Evolutionary conservation across 345 rosid genomes (phyloP).

Genomic region (Bruguiera sexangula): DNA sequence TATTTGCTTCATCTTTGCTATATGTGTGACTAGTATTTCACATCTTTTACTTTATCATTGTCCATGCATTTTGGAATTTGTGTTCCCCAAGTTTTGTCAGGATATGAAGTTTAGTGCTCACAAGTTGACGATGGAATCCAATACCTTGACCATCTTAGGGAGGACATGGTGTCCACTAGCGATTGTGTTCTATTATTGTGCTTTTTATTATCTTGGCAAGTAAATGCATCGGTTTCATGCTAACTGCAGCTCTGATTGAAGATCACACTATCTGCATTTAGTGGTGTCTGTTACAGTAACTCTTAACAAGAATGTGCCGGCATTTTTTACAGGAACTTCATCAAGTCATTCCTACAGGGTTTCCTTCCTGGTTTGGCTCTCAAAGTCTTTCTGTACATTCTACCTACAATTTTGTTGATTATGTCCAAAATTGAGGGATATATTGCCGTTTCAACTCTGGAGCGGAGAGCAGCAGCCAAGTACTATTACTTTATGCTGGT

Average conservation of each 20-base stretch:
- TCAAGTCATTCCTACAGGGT: constrained; percentile 97
- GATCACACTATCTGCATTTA: background rate
- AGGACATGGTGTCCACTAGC: background rate
- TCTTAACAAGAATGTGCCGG: background rate
- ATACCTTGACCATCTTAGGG: background rate
- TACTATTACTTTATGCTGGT: constrained; percentile 95
- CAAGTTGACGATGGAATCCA: background rate
- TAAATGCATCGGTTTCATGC: no score
- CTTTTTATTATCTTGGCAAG: no score
- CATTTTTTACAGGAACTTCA: constrained; percentile 56
- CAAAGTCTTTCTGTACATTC: constrained; percentile 72
- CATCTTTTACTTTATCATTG: background rate
- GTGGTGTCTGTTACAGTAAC: background rate
- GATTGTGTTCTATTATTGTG: background rate
- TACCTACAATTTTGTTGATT: constrained; percentile 67
- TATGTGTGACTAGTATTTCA: background rate
- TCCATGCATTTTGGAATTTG: background rate
- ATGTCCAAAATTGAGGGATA: constrained; percentile 98
- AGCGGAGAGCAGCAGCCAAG: constrained; percentile 80
- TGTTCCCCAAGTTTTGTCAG: background rate
- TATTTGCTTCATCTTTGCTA: no score
- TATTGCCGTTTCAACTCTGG: constrained; percentile 71
- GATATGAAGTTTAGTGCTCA: background rate
- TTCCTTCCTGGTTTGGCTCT: constrained; percentile 95
- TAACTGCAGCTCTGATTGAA: background rate